Base-by-base conservation (phyloP, 345 rosid genomes). In the Arabidopsis suecica region DNA sequence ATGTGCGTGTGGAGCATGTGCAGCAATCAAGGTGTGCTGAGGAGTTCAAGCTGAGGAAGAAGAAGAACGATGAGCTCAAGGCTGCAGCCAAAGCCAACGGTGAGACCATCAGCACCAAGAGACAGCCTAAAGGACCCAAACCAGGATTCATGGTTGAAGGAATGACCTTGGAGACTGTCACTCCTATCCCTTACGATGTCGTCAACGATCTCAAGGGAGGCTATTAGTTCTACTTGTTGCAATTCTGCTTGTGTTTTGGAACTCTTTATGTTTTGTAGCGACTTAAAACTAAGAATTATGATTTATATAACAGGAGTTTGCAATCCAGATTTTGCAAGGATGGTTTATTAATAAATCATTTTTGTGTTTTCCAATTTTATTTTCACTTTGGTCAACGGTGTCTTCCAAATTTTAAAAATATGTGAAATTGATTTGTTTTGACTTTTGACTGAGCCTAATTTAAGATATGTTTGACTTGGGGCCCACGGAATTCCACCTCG, bases 151-250 rank as follows among this genome's bases (percentile, higher is more conserved):
- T 86, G 97, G 97, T 91, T 0, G 95, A 86, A 58, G 91, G 95
- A 33, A 86, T 91, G 28, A 88, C 88, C 32, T 66, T 89, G 80
- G 96, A 91, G 70, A 91, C 93, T 0, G 93, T 89, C 28, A 91
- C 96, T 6, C 91, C 97, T 6, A 89, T 91, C 23, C 97, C 97
- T 0, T 91, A 89, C 71, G 97, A 91, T 62, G 97, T 91, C 3
- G 95, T 89, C 71, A 91, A 91, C 51, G 97, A 91, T 77, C 93
- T 91, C 68, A 91, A 91, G 69, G 97, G 97, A 6, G 95, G 97
- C 60, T 91, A 91, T 67, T 91, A 80, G 83, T 61, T 55, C 37
- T 55, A 32, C 20, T n/a, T 5, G 0, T 18, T 33, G 37, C 9
- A 59, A 22, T 22, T 60, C 23, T 62, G 42, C 0, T 20, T 48